A percentile compares a stretch with the other conserved stretches of the same genome.
These are phyloP conservation scores for Arthrobotrys megalospora DNA, from an alignment of 2,329 filamentous ascomycete species.

Conservation along the genomic window DNA sequence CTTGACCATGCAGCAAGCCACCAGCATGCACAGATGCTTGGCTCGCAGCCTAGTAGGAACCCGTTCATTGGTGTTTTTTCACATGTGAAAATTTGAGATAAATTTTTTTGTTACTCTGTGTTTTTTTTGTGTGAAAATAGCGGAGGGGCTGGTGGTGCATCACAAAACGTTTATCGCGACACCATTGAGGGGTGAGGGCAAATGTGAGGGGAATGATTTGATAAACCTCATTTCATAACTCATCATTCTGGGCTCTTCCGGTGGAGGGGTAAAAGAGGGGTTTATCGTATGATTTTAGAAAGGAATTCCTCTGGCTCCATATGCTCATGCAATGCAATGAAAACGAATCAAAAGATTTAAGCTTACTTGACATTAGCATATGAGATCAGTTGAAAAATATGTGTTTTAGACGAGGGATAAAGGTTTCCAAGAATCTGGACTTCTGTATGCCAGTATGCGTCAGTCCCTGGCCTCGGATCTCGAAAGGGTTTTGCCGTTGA, in stretches of 20 bases:
- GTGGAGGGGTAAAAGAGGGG: slow-evolving; percentile 30
- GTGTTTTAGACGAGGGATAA: slow-evolving; percentile 15
- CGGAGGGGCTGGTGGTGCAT: slow-evolving; percentile 21
- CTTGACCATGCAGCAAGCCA: slow-evolving; percentile 57
- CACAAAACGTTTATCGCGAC: slow-evolving; percentile 8
- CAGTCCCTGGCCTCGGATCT: slow-evolving; percentile 31
- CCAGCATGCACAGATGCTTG: slow-evolving; percentile 58
- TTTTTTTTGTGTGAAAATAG: slow-evolving; percentile 24
- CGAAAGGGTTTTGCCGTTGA: slow-evolving; percentile 17
- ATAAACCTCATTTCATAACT: slow-evolving; percentile 8
- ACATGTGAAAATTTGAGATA: slow-evolving; percentile 51
- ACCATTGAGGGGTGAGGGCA: slow-evolving; percentile 9
- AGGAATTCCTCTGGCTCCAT: slow-evolving; percentile 6
- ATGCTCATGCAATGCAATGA: slow-evolving; percentile 29
- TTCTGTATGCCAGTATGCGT: slow-evolving; percentile 15
- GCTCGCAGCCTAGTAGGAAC: slow-evolving; percentile 55
- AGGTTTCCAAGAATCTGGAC: slow-evolving; percentile 29
- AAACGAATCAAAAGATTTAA: slow-evolving; percentile 33
- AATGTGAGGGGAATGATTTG: slow-evolving; percentile 30
- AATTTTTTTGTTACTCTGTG: slow-evolving; percentile 13
- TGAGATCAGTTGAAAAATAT: slow-evolving; percentile 24
- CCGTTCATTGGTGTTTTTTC: slow-evolving; percentile 44
- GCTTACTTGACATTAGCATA: slow-evolving; percentile 25
- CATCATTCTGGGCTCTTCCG: background rate
- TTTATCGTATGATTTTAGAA: slow-evolving; percentile 27